A percentile compares a stretch with the other conserved stretches of the same genome.
Evolutionary conservation across 2,329 filamentous ascomycete genomes (phyloP).

Genomic region (Herpomyces periplanetae): DNA sequence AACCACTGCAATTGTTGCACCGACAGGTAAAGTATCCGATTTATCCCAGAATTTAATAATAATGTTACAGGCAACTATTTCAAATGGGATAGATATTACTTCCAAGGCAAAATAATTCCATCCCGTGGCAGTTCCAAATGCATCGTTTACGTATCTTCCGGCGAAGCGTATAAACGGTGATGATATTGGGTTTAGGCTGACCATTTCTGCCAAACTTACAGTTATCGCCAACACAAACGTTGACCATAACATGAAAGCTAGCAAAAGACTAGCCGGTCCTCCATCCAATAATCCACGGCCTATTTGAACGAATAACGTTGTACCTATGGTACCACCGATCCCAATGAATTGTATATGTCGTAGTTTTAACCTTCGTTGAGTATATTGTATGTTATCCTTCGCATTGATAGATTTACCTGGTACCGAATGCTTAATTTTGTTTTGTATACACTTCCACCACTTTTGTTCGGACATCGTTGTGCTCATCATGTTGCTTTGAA

Average conservation of each 20-base stretch:
- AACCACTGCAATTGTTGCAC: slow-evolving; percentile 10
- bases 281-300: slow-evolving; percentile 17
- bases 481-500: no score
- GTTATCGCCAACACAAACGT: slow-evolving; percentile 18
- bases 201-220: slow-evolving; percentile 30
- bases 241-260: slow-evolving; percentile 17
- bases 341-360: slow-evolving; percentile 18
- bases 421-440: no score
- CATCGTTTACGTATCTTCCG: slow-evolving; percentile 30
- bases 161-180: slow-evolving; percentile 42
- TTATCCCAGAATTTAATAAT: slow-evolving; percentile 14
- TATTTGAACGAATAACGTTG: slow-evolving; percentile 18
- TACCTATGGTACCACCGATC: slow-evolving; percentile 22
- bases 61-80: slow-evolving; percentile 16
- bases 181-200: slow-evolving; percentile 32
- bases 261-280: slow-evolving; percentile 16
- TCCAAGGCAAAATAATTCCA: slow-evolving; percentile 38
- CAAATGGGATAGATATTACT: slow-evolving; percentile 23
- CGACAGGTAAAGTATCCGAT: slow-evolving; percentile 10
- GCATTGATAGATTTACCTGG: no score
- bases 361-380: slow-evolving; percentile 13
- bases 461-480: no score
- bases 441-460: no score
- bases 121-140: slow-evolving; percentile 26
- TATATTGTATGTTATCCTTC: slow-evolving; percentile 7